Conservation (phyloP, 371 early-diverging fungal genomes). For the Umbelopsis sp. region DNA sequence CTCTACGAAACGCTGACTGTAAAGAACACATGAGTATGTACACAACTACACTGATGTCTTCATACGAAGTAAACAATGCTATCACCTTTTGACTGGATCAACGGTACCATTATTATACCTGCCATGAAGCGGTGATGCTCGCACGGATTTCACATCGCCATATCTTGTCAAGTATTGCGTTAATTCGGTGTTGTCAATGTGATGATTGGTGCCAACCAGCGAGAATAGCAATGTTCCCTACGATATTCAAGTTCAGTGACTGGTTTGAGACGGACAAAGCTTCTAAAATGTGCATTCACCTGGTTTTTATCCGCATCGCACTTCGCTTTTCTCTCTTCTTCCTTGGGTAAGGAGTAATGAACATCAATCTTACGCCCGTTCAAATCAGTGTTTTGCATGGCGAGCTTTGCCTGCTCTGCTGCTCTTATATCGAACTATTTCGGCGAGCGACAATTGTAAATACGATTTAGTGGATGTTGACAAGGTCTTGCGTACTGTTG, state of each 20-base stretch:
- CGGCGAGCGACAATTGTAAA: background rate
- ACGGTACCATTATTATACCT: constrained; percentile 26
- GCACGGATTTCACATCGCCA: constrained; percentile 56
- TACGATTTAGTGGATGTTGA: background rate
- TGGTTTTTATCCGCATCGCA: constrained; percentile 61
- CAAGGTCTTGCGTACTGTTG: background rate
- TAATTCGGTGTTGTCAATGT: constrained; percentile 47
- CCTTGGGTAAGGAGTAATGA: constrained; percentile 63
- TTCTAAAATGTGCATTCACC: constrained; percentile 27
- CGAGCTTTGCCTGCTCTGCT: constrained; percentile 49
- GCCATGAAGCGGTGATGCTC: constrained; percentile 38
- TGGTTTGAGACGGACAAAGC: background rate
- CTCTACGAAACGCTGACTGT: constrained; percentile 58
- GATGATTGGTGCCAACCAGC: constrained; percentile 37
- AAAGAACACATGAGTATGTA: constrained; percentile 11
- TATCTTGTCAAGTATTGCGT: constrained; percentile 41
- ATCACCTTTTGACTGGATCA: constrained; percentile 23
- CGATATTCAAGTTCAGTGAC: background rate
- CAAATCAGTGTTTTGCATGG: constrained; percentile 42
- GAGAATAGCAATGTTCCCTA: constrained; percentile 59
- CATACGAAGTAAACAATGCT: background rate
- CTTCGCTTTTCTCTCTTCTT: constrained; percentile 46
- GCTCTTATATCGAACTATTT: constrained; percentile 55
- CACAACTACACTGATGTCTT: background rate
- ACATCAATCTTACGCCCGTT: constrained; percentile 56